phyloP scores from a whole-genome alignment of 352 stramenopile genomes.

The Phytophthora lateralis region DNA sequence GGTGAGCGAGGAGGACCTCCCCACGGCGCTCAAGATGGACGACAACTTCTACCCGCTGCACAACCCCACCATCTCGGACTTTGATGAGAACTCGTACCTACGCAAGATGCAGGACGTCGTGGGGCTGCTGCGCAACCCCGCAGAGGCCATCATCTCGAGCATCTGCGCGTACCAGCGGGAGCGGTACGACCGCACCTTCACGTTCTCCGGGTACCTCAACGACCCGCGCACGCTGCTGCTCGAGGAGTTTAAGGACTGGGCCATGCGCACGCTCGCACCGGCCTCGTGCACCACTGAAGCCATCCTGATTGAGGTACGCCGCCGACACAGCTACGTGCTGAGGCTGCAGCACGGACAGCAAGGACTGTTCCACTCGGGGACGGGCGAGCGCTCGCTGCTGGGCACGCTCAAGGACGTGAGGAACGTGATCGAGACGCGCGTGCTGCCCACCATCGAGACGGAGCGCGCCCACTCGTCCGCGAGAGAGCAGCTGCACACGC shows the following conservation, averaged over 20 bases:
- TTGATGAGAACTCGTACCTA: constrained; percentile 89
- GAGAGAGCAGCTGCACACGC: constrained; percentile 77
- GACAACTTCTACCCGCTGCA: constrained; percentile 82
- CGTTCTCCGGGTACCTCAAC: constrained; percentile 83
- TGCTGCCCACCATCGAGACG: constrained; percentile 82
- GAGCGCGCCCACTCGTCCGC: constrained; percentile 83
- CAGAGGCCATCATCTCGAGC: constrained; percentile 85
- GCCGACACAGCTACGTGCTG: constrained; percentile 77
- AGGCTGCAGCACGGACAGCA: constrained; percentile 83
- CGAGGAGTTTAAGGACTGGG: constrained; percentile 88
- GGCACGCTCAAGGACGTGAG: constrained; percentile 84
- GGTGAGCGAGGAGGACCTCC: constrained; percentile 80
- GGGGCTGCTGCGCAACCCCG: constrained; percentile 75
- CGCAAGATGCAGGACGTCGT: constrained; percentile 90
- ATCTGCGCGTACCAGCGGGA: constrained; percentile 87
- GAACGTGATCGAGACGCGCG: constrained; percentile 76
- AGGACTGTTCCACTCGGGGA: constrained; percentile 78
- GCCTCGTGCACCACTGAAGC: constrained; percentile 80
- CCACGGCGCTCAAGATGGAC: constrained; percentile 85
- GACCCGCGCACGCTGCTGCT: constrained; percentile 82
- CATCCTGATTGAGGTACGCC: constrained; percentile 77
- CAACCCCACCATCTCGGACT: constrained; percentile 76
- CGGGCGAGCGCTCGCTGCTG: constrained; percentile 76
- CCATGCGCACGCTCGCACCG: constrained; percentile 76
- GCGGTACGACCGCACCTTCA: constrained; percentile 75